A percentile compares a stretch with the other conserved stretches of the same genome.
phyloP scores from a whole-genome alignment of 768 basidiomycete species.

The Macrocybe gigantea region DNA sequence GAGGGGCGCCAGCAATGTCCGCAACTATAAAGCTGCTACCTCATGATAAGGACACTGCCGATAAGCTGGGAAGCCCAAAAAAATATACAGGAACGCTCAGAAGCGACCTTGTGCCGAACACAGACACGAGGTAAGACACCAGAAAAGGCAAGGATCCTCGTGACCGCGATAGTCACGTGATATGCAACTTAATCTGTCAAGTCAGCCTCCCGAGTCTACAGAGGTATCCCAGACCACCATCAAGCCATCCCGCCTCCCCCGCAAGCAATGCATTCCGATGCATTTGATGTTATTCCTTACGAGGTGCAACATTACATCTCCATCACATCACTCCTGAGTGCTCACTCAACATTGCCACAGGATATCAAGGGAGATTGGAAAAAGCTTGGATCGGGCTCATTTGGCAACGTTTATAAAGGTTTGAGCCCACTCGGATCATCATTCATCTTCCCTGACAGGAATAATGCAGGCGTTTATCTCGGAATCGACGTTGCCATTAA shows the following conservation, averaged over 20 bases:
- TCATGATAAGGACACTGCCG: no score
- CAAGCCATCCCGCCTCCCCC: background rate
- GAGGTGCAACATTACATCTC: slow-evolving; percentile 37
- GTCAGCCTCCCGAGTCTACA: background rate
- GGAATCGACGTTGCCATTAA: slow-evolving; percentile 97
- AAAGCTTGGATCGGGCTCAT: slow-evolving; percentile 88
- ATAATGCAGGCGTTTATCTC: slow-evolving; percentile 67
- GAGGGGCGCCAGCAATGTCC: no score
- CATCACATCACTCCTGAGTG: no score
- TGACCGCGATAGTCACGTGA: background rate
- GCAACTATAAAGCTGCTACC: no score
- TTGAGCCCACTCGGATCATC: slow-evolving; percentile 4
- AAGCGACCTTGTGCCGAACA: background rate
- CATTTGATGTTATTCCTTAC: slow-evolving; percentile 86
- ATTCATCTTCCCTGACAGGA: background rate
- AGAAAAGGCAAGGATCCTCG: no score
- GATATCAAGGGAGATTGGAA: slow-evolving; percentile 87
- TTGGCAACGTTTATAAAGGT: slow-evolving; percentile 91
- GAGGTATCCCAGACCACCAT: background rate
- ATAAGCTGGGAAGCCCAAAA: no score
- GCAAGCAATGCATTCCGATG: slow-evolving; percentile 43
- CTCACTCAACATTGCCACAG: slow-evolving; percentile 27
- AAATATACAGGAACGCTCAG: background rate
- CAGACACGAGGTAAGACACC: background rate
- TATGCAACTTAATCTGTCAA: background rate